Percentiles rank a stretch among this genome's conserved stretches.
phyloP scores from a whole-genome alignment of 768 basidiomycete species.

The Lactifluus volemus region DNA sequence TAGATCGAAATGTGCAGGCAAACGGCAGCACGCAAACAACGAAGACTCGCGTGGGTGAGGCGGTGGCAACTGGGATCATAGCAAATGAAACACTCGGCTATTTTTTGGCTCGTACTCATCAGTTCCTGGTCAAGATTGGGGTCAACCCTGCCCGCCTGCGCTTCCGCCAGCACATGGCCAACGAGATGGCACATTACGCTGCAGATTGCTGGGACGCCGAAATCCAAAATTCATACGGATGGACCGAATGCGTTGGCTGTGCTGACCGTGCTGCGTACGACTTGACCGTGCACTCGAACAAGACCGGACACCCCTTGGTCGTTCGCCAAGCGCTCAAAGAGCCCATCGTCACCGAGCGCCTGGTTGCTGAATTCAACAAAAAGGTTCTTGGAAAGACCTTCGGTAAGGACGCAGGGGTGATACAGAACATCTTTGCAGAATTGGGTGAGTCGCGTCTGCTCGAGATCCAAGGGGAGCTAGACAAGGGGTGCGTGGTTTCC shows the following conservation, averaged over 20 bases:
- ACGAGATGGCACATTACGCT: constrained; percentile 99
- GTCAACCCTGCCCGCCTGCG: constrained; percentile 75
- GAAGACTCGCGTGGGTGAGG: constrained; percentile 76
- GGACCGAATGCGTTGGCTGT: constrained; percentile 99
- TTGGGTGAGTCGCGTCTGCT: constrained; percentile 59
- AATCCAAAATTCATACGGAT: constrained; percentile 83
- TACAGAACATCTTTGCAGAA: constrained; percentile 55
- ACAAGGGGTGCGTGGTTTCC: constrained; percentile 49
- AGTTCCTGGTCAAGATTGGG: constrained; percentile 86
- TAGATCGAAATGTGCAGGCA: constrained; percentile 78
- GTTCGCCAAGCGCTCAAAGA: constrained; percentile 83
- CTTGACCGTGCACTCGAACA: constrained; percentile 76
- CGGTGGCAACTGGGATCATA: constrained; percentile 76
- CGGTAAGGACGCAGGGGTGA: constrained; percentile 65
- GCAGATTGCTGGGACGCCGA: constrained; percentile 99
- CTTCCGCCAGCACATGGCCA: constrained; percentile 97
- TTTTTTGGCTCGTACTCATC: constrained; percentile 88
- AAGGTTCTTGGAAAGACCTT: constrained; percentile 85
- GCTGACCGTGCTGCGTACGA: constrained; percentile 98
- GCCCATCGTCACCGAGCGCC: constrained; percentile 74
- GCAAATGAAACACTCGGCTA: constrained; percentile 98
- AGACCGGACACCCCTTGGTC: constrained; percentile 77
- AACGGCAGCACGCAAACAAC: constrained; percentile 58
- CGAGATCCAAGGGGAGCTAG: constrained; percentile 61
- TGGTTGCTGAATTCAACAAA: constrained; percentile 76